Conservation (phyloP, 2,329 filamentous ascomycete genomes). For the Penicillium sp. region DNA sequence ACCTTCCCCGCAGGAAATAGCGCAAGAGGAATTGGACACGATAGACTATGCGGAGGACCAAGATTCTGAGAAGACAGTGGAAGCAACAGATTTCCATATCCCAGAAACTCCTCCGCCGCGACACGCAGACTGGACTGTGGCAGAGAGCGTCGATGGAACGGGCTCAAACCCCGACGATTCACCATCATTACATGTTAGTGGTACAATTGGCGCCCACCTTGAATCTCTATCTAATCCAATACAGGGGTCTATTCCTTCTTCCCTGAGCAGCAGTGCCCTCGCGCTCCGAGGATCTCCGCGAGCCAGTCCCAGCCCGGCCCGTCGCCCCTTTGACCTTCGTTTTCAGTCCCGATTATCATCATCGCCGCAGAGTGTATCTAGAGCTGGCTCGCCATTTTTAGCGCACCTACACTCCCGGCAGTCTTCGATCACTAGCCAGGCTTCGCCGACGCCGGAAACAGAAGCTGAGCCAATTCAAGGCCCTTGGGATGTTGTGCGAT, state of each 20-base stretch:
- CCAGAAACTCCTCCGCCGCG: constrained; percentile 28
- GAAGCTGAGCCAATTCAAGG: constrained; percentile 70
- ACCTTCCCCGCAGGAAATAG: constrained; percentile 18
- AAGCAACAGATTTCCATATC: constrained; percentile 15
- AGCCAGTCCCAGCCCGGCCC: constrained; percentile 73
- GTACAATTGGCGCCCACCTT: constrained; percentile 50
- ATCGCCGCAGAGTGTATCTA: constrained; percentile 59
- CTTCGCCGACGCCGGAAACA: constrained; percentile 58
- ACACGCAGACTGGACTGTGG: constrained; percentile 18
- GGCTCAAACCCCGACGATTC: constrained; percentile 78
- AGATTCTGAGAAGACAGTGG: constrained; percentile 20
- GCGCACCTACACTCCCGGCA: constrained; percentile 75
- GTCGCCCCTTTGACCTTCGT: constrained; percentile 89
- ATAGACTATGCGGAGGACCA: constrained; percentile 27
- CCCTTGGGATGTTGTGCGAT: constrained; percentile 95
- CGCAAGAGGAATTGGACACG: constrained; percentile 28
- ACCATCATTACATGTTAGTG: constrained; percentile 72
- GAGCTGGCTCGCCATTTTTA: constrained; percentile 75
- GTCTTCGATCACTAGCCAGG: constrained; percentile 72
- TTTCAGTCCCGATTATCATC: constrained; percentile 85
- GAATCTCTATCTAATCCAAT: constrained; percentile 48
- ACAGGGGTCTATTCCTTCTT: constrained; percentile 56
- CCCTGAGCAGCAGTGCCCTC: constrained; percentile 72
- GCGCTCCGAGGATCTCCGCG: constrained; percentile 67
- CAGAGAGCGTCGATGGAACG: constrained; percentile 61